Base-by-base conservation (phyloP, 805 yeast genomes). In the Suhomyces canberraensis region DNA sequence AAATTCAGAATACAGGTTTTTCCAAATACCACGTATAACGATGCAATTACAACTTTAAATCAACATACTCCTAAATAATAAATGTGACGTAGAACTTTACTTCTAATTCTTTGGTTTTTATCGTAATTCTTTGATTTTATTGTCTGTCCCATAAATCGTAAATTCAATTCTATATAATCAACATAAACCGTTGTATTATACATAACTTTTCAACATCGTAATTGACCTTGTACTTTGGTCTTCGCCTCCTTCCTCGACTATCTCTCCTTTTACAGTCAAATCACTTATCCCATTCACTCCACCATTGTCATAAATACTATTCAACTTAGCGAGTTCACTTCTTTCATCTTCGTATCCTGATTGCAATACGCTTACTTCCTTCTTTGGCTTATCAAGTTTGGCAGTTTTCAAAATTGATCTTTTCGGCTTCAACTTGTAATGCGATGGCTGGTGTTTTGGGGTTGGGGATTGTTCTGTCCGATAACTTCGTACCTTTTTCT, bases 381-480 rank as follows among this genome's bases (percentile, higher is more conserved):
- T 9, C 6, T 8, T n/a, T 8, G 13, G 13, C 11, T 26, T 26
- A 11, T 16, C 14, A 14, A 9, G 17, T 26, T 11, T 11, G 18
- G 25, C 4, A 30, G 47, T 37, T 47, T 67, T 67, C 33, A 68
- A 46, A n/a, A 68, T 68, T n/a, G 69, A 63, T 25, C 58, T 50
- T 44, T 64, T 63, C 1, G 74, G 74, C 45, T 64, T 60, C 25
- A 68, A 48, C 2, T 52, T 58, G 33, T 63, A 66, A 46, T 68
- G 74, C 19, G 66, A 62, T 4, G 74, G 74, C 37, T 58, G 56
- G 39, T 65, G 70, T 35, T 66, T 66, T 1, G 67, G 71, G 0
- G 62, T 57, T 1, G 70, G 70, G 6, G 67, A 58, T 9, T 25
- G 16, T 4, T 40, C 52, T n/a, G 40, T 18, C n/a, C 18, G 34